Conservation (phyloP, 495 filamentous ascomycete species). For the Pyronema domesticum region DNA sequence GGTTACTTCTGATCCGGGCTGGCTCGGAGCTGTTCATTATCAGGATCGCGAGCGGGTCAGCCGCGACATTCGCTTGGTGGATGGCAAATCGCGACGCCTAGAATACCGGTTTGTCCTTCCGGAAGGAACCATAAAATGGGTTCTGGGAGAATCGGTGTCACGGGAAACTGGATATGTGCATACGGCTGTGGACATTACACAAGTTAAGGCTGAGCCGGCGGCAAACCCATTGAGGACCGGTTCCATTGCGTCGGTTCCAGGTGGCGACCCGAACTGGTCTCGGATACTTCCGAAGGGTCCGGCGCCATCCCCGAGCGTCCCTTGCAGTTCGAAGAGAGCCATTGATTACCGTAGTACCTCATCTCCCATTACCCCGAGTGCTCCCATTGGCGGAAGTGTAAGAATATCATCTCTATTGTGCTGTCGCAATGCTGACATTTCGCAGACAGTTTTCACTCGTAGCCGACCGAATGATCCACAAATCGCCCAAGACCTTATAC, state of each 20-base stretch:
- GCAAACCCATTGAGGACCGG: slow-evolving; percentile 1
- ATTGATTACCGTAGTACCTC: neutral
- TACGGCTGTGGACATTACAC: slow-evolving; percentile 17
- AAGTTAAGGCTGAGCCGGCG: neutral
- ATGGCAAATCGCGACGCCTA: slow-evolving; percentile 18
- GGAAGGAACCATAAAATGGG: slow-evolving; percentile 20
- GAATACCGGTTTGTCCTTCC: slow-evolving; percentile 22
- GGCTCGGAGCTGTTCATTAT: slow-evolving; percentile 20
- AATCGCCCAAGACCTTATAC: neutral
- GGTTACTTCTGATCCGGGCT: slow-evolving; percentile 17
- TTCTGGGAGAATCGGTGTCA: slow-evolving; percentile 19
- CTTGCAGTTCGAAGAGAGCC: neutral
- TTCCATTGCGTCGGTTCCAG: neutral
- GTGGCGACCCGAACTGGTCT: neutral
- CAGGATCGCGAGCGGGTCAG: slow-evolving; percentile 20
- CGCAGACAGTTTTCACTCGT: neutral
- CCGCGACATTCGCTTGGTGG: slow-evolving; percentile 18
- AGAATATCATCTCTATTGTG: neutral
- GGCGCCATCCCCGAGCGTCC: no score
- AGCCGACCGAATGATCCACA: neutral
- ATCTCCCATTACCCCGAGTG: neutral
- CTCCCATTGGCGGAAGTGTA: neutral
- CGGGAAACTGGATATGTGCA: slow-evolving; percentile 21
- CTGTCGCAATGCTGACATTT: neutral
- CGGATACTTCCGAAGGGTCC: neutral